Evolutionary conservation across 257 asterid species (phyloP), one percentile per base, ranked within the genome.

Genomic region (Buddleja alternifolia): DNA sequence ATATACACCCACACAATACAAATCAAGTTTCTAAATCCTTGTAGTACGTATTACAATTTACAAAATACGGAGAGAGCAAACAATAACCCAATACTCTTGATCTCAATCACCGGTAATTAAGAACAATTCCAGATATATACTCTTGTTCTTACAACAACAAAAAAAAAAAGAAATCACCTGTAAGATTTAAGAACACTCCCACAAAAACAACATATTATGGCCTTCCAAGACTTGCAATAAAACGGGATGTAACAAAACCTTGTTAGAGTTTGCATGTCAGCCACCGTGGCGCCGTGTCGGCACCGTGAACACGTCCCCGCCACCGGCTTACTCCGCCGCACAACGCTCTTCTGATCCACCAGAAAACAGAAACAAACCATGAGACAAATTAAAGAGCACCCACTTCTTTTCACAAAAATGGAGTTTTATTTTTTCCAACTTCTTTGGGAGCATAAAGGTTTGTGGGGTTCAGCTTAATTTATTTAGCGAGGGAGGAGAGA

Each of bases 281-380:
- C 95, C 74, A 91, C 96, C 62, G 47, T 69, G 2, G 96, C 97
- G 14, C 95, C 45, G 21, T 77, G 77, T 3, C 85, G 83, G 79
- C 97, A 91, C 71, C 97, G 81, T 1, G 95, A 85, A 24, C 97
- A 91, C 71, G 73, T 73, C 20, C 91, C 96, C 0, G 97, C 96
- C 73, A 66, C 86, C 71, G 96, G 95, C 78, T 84, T 86, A 66
- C 70, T 74, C 85, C 75, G 80, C 65, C 78, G 75, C 53, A 85
- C 75, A 65, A 68, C 80, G 68, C 73, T 85, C 82, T 79, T 90
- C 77, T 90, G 97, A 62, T 90, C 97, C 71, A 90, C 93, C 85
- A 90, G 70, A 65, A 90, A 90, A 70, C 95, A 90, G 83, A 90
- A 84, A 60, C 91, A 90, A 55, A 85, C 97, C 95, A 89, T 87